These are phyloP conservation scores for Colletotrichum cordylinicola DNA, from an alignment of 2,329 filamentous ascomycete species.

Conservation along the genomic window DNA sequence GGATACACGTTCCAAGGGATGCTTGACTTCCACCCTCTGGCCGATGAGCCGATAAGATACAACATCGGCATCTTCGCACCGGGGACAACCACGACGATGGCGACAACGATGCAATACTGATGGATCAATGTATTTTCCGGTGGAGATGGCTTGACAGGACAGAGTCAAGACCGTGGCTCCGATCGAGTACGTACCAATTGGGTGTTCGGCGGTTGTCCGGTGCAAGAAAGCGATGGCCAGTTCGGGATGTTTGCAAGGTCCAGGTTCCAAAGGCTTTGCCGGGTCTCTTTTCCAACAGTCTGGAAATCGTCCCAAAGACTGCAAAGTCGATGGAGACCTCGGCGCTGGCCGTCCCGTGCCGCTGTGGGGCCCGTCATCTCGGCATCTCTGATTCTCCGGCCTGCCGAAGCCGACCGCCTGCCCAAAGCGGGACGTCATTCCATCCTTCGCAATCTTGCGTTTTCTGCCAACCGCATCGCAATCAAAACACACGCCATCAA, in stretches of 20 bases:
- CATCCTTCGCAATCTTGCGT: conserved; percentile 12
- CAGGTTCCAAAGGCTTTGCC: conserved; percentile 17
- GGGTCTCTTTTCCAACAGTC: conserved; percentile 6
- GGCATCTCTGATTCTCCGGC: neutral
- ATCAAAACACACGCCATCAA: conserved; percentile 18
- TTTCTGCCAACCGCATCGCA: conserved; percentile 27
- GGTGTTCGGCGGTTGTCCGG: neutral
- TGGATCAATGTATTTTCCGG: neutral
- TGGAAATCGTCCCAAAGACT: conserved; percentile 15
- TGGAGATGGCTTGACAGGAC: neutral
- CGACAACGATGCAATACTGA: neutral
- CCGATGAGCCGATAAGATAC: neutral
- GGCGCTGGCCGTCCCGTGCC: conserved; percentile 22
- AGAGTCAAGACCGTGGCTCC: neutral
- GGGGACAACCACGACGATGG: neutral
- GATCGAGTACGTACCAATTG: neutral
- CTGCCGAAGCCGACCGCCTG: conserved; percentile 8
- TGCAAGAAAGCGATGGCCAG: neutral
- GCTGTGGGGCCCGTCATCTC: neutral
- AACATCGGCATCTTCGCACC: neutral
- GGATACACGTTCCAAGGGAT: conserved; percentile 2
- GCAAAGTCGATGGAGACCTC: conserved; percentile 14
- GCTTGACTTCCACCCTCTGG: neutral
- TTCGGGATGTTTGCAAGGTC: conserved; percentile 21
- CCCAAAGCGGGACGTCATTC: conserved; percentile 11